Base-by-base conservation (phyloP, 768 basidiomycete species). In the Gautieria morchelliformis region DNA sequence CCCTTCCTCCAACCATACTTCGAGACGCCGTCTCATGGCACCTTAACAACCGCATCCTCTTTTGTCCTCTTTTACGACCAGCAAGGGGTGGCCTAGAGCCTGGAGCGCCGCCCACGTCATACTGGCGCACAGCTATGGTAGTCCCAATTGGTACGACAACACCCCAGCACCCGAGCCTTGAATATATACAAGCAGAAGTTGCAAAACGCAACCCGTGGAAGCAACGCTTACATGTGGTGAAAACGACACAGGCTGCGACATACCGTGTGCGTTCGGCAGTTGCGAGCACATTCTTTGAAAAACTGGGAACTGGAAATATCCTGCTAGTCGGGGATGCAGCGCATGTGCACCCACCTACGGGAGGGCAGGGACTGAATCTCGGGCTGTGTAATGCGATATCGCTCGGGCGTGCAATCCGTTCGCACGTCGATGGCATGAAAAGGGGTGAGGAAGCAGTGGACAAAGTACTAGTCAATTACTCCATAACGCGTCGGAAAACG, bases 351-450 rank as follows among this genome's bases (percentile, higher is more conserved):
- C 75, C 79, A 0, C 80, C 79, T 27, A 68, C 74, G 8, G 80
- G 79, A 1, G 80, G 80, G 1, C 79, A 80, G 53, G 80, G 80
- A 10, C 77, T 82, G 79, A 80, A 80, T 59, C 72, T 81, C n/a
- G 77, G 79, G 4, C 65, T 82, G n/a, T 72, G 78, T 14, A 80
- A 82, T 59, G 79, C 75, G 9, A 63, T 79, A n/a, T 67, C 69
- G 50, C 71, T 81, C 2, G 78, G 74, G 5, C 69, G 73, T n/a
- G 71, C 63, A 7, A 64, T 81, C 42, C 63, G 66, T 15, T 64
- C 69, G 15, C 75, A 76, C 63, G 53, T 74, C 27, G 19, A 27
- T 24, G n/a, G 20, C 35, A 9, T 27, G 1, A 62, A 40, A 4
- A 63, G 59, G 35, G 11, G 56, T 3, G 56, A 64, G 45, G 58